Conservation (phyloP, 2,329 filamentous ascomycete species). For the Aureobasidium pullulans region DNA sequence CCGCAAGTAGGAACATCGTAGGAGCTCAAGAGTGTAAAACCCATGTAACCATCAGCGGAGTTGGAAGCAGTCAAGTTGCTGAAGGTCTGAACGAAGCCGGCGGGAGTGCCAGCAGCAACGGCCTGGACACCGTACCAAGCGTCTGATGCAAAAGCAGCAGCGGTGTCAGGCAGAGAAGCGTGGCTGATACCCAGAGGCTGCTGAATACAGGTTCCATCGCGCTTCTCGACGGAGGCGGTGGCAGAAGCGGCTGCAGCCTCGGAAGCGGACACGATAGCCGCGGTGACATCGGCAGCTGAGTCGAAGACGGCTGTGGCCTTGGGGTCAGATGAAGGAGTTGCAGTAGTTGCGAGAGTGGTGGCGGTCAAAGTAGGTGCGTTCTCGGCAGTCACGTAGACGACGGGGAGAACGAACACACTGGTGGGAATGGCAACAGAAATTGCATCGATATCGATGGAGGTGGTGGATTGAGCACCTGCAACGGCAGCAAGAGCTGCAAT, state of each 20-base stretch:
- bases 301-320: slow-evolving; percentile 6
- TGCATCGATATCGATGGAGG: not conserved
- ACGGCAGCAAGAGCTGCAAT: slow-evolving; percentile 3
- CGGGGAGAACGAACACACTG: slow-evolving; percentile 4
- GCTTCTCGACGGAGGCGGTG: not conserved
- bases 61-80: slow-evolving; percentile 22
- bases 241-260: not conserved
- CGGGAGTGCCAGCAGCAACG: slow-evolving; percentile 10
- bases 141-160: slow-evolving; percentile 16
- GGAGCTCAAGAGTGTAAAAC: slow-evolving; percentile 2
- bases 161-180: not conserved
- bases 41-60: slow-evolving; percentile 3
- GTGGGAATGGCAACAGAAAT: slow-evolving; percentile 1
- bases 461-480: not conserved
- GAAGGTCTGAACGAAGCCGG: slow-evolving; percentile 17
- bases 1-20: slow-evolving; percentile 15
- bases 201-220: slow-evolving; percentile 1
- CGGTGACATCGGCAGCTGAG: slow-evolving; percentile 1
- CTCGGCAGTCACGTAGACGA: slow-evolving; percentile 9
- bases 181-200: not conserved
- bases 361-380: slow-evolving; percentile 1
- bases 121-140: not conserved
- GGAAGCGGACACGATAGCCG: not conserved
- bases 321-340: not conserved
- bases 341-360: not conserved